Evolutionary conservation across 257 asterid species (phyloP).

Genomic region (Cordia subcordata): DNA sequence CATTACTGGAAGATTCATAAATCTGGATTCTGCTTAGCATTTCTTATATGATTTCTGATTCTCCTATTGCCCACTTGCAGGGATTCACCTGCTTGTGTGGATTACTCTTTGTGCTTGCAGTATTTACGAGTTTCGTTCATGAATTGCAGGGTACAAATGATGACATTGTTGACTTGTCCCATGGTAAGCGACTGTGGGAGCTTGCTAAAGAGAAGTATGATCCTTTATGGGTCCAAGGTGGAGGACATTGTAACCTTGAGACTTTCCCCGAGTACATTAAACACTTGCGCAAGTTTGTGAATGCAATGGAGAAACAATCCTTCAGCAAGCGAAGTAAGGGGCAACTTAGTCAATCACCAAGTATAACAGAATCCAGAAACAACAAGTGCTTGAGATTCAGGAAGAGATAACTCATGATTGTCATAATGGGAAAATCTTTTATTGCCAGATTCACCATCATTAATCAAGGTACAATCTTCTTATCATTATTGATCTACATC

Average conservation of each 20-base stretch:
- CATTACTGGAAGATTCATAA: too few species aligned
- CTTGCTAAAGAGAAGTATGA: slow-evolving; percentile 93
- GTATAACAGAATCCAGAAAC: slow-evolving; percentile 47
- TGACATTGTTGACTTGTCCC: slow-evolving; percentile 86
- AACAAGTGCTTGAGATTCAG: slow-evolving; percentile 80
- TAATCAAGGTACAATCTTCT: background rate
- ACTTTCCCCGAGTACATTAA: slow-evolving; percentile 87
- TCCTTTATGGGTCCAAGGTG: slow-evolving; percentile 92
- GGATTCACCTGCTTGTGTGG: too few species aligned
- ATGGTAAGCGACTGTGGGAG: slow-evolving; percentile 94
- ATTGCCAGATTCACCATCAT: slow-evolving; percentile 1
- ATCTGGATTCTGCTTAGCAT: too few species aligned
- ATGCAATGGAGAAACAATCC: slow-evolving; percentile 87
- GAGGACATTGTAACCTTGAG: slow-evolving; percentile 98
- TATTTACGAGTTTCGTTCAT: background rate
- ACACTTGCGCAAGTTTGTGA: slow-evolving; percentile 70
- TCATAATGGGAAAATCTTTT: background rate
- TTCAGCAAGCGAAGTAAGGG: slow-evolving; percentile 54
- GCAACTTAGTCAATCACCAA: slow-evolving; percentile 22
- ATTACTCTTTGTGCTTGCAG: too few species aligned
- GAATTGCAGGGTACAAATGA: slow-evolving; percentile 76
- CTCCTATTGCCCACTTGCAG: too few species aligned
- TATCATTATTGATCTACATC: too few species aligned
- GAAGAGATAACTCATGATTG: slow-evolving; percentile 32
- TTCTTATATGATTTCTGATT: too few species aligned